phyloP scores from a whole-genome alignment of 2,329 filamentous ascomycete genomes.

The Volutella citrinella region DNA sequence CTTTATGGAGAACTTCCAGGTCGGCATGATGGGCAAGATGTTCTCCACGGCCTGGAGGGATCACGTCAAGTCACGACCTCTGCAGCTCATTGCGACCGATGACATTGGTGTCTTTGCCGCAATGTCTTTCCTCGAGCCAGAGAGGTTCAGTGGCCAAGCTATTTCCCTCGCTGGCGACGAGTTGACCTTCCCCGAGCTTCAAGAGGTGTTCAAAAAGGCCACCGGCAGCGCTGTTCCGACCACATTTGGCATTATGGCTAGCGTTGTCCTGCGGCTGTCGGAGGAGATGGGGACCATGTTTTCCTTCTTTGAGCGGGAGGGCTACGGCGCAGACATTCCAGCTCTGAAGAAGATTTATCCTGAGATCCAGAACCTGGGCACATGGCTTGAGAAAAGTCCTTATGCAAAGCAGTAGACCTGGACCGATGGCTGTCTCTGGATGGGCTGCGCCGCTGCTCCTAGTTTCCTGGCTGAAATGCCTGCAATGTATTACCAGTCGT shows the following conservation, averaged over 20 bases:
- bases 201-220: conserved; percentile 28
- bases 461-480: too few species aligned
- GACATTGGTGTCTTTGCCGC: conserved; percentile 41
- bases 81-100: conserved; percentile 21
- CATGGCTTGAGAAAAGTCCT: conserved; percentile 4
- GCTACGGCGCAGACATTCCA: conserved; percentile 33
- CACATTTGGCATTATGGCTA: conserved; percentile 27
- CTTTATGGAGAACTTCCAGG: conserved; percentile 39
- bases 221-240: conserved; percentile 27
- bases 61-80: conserved; percentile 24
- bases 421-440: too few species aligned
- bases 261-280: conserved; percentile 24
- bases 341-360: conserved; percentile 5
- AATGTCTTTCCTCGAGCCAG: conserved; percentile 31
- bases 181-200: conserved; percentile 30
- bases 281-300: conserved; percentile 36
- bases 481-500: too few species aligned
- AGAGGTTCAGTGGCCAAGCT: conserved; percentile 26
- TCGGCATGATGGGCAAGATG: conserved; percentile 27
- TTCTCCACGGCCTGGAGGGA: conserved; percentile 32
- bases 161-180: conserved; percentile 42
- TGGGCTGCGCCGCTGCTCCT: too few species aligned
- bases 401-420: conserved; percentile 2
- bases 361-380: conserved; percentile 1
- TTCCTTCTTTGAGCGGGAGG: conserved; percentile 33